Conservation (phyloP, 345 rosid species). For the Eucalyptus virginea region DNA sequence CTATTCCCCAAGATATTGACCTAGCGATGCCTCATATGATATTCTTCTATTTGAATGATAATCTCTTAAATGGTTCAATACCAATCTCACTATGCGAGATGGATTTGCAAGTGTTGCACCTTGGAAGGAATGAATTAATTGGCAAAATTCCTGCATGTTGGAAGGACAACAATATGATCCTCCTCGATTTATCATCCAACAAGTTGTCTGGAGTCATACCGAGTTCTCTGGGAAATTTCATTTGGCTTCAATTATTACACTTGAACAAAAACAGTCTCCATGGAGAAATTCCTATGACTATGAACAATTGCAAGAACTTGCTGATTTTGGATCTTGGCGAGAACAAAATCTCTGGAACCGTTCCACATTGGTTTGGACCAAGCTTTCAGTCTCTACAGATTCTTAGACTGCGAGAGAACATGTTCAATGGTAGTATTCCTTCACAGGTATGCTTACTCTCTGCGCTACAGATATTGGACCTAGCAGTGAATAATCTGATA, state of each 20-base stretch:
- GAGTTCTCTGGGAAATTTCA: not conserved
- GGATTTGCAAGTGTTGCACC: accelerated
- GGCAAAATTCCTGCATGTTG: not conserved
- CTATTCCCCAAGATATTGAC: no score
- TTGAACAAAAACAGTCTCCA: not conserved
- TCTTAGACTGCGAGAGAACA: not conserved
- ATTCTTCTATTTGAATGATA: no score
- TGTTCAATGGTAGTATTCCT: not conserved
- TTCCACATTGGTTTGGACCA: not conserved
- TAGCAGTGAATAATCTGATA: not conserved
- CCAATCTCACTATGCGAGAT: not conserved
- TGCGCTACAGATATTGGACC: not conserved
- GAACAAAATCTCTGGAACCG: not conserved
- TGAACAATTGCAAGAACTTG: not conserved
- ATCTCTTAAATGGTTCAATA: no score
- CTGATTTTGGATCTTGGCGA: not conserved
- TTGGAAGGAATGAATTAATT: not conserved
- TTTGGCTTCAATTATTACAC: accelerated
- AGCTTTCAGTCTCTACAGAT: not conserved
- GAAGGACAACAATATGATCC: accelerated
- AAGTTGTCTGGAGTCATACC: not conserved
- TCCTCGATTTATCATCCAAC: not conserved
- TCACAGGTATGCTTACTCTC: not conserved
- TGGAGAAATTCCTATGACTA: not conserved
- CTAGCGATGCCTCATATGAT: accelerated